A percentile compares a stretch with the other conserved stretches of the same genome.
Evolutionary conservation across 140 eudicot genomes (phyloP).

Genomic region (Senecio squalidus): DNA sequence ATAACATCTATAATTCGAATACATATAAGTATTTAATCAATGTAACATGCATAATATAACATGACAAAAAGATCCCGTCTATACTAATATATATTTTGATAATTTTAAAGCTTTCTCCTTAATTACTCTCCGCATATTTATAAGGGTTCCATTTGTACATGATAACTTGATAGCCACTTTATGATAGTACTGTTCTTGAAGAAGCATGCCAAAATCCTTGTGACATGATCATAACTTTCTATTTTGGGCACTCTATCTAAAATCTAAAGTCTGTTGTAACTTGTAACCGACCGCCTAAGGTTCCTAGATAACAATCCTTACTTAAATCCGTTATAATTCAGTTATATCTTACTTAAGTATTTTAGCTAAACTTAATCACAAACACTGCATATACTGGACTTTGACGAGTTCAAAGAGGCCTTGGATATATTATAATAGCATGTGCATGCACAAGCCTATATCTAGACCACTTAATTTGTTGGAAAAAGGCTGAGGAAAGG

Average conservation of each 20-base stretch:
- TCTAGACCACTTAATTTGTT: constrained; percentile 20
- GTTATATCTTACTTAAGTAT: too few relatives aligned
- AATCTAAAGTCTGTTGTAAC: not conserved
- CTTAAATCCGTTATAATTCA: too few relatives aligned
- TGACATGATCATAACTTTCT: not conserved
- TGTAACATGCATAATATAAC: not conserved
- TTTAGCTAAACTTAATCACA: too few relatives aligned
- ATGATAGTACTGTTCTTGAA: not conserved
- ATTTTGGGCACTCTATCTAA: not conserved
- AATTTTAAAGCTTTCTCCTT: not conserved
- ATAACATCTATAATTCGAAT: not conserved
- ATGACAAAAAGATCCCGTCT: not conserved
- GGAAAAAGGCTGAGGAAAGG: constrained; percentile 16
- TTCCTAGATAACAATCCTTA: too few relatives aligned
- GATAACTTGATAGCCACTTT: not conserved
- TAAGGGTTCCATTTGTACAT: too few relatives aligned
- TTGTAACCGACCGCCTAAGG: too few relatives aligned
- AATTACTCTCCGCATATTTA: too few relatives aligned
- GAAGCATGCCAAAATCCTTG: constrained; percentile 4
- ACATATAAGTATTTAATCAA: not conserved
- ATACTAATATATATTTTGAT: not conserved
- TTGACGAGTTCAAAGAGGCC: not conserved
- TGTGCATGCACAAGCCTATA: constrained; percentile 17
- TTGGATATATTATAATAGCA: constrained; percentile 13
- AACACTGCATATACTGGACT: too few relatives aligned